Base-by-base conservation (phyloP, 108 stramenopile species). In the Parietichytrium sp. region DNA sequence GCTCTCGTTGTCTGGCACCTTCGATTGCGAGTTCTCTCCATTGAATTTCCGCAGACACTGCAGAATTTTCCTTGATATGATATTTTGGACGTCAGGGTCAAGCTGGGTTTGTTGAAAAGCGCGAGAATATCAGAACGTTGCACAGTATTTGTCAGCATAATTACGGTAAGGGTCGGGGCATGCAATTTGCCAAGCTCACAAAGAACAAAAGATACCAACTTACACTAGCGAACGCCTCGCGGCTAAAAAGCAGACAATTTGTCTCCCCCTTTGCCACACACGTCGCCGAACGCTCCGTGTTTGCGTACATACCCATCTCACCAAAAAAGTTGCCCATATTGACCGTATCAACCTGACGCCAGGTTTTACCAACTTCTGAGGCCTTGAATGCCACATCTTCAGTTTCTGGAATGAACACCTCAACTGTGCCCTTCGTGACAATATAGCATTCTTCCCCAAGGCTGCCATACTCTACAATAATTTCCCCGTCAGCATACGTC, bases 241-340 rank as follows among this genome's bases (percentile, higher is more conserved):
- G 61, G 20, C 45, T 42, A 27, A 72, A 72, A 0, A 10, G 10
- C 10, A 72, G 18, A 1, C 36, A 23, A 7, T 33, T 72, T 10
- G 29, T 20, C 12, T 72, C 61, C 10, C 61, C 61, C 38, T 42
- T 33, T 6, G 61, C 10, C 10, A 33, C 6, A n/a, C 61, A 72
- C 3, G 61, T 72, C 33, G 61, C 61, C 6, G 61, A 45, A 6
- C 61, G 61, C 20, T 27, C 6, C 33, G 36, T 33, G 33, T 72
- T 72, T 25, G 45, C 61, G 42, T 45, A 42, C 61, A 72, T 72
- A 10, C 16, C 61, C 61, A 72, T 72, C 25, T 72, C 61, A n/a
- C 61, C 61, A 72, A 72, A 72, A 25, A 72, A 72, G 0, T 72
- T 42, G 61, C 61, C 61, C 20, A 45, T 42, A n/a, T 10, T 45